Percentiles rank a stretch among this genome's conserved stretches.
Evolutionary conservation across 306 rosid genomes (phyloP).

Genomic region (Calophaca sinica): DNA sequence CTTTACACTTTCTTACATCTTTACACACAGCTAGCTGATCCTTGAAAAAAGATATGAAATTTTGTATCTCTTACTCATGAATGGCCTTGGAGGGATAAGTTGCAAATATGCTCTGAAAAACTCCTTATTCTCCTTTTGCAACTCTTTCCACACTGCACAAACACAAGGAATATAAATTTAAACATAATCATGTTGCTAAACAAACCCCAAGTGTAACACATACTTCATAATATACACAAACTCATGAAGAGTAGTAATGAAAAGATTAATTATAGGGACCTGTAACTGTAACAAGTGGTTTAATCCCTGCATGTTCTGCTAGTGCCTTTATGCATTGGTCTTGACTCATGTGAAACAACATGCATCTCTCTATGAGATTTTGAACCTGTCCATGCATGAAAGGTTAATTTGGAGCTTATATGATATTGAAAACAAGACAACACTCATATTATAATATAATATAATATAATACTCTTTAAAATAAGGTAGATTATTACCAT

Average conservation of each 20-base stretch:
- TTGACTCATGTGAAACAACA: constrained; percentile 80
- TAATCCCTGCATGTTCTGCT: constrained; percentile 77
- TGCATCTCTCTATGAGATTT: constrained; percentile 88
- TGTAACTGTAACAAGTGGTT: constrained; percentile 82
- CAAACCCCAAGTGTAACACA: background rate
- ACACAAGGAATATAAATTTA: background rate
- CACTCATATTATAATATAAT: background rate
- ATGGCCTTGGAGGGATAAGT: constrained; percentile 56
- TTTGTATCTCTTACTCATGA: constrained; percentile 43
- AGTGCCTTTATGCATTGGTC: constrained; percentile 80
- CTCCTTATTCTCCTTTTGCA: constrained; percentile 84
- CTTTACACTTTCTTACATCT: no score
- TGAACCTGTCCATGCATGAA: constrained; percentile 73
- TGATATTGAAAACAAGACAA: background rate
- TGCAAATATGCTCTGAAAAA: constrained; percentile 82
- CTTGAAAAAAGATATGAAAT: no score
- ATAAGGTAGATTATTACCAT: constrained; percentile 58
- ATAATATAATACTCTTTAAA: background rate
- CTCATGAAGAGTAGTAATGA: no score
- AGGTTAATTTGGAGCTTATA: background rate
- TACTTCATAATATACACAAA: background rate
- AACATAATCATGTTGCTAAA: background rate
- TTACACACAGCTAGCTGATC: no score
- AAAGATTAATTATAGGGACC: constrained; percentile 53
- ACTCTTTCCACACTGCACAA: constrained; percentile 87